A percentile compares a stretch with the other conserved stretches of the same genome.
Evolutionary conservation across 495 filamentous ascomycete species (phyloP).

Genomic region (Penicillium subrubescens): DNA sequence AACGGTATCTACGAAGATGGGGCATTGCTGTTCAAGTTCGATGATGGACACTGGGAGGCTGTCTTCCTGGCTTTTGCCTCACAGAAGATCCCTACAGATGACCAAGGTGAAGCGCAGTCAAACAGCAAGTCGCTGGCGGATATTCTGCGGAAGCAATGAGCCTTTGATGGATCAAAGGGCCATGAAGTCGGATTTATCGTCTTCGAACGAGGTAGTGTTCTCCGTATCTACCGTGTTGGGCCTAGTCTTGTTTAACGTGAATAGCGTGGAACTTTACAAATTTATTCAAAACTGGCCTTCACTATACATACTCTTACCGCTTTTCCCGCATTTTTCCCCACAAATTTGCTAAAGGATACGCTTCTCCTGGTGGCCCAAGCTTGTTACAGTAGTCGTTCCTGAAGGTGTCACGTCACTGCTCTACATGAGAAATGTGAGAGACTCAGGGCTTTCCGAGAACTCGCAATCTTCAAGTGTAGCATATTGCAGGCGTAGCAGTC

Average conservation of each 20-base stretch:
- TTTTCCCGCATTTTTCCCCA: no score
- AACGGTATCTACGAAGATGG: conserved; percentile 46
- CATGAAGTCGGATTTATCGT: background rate
- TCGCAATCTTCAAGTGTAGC: background rate
- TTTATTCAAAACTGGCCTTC: no score
- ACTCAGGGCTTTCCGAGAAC: no score
- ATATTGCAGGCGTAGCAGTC: no score
- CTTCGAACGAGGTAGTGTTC: background rate
- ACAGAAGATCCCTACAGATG: conserved; percentile 26
- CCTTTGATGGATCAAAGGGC: background rate
- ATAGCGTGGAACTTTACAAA: no score
- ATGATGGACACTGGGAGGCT: conserved; percentile 29
- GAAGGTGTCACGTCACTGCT: no score
- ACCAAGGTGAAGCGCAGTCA: conserved; percentile 18
- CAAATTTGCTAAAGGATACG: no score
- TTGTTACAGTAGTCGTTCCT: no score
- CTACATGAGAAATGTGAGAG: no score
- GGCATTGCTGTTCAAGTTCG: conserved; percentile 40
- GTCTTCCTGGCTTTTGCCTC: conserved; percentile 31
- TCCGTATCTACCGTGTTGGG: background rate
- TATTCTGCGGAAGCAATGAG: conserved; percentile 16
- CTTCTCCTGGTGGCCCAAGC: no score
- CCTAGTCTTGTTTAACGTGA: no score
- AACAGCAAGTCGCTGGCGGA: conserved; percentile 25
- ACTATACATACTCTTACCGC: no score